phyloP scores from a whole-genome alignment of 305 asterid genomes.

The Lippia alba region DNA sequence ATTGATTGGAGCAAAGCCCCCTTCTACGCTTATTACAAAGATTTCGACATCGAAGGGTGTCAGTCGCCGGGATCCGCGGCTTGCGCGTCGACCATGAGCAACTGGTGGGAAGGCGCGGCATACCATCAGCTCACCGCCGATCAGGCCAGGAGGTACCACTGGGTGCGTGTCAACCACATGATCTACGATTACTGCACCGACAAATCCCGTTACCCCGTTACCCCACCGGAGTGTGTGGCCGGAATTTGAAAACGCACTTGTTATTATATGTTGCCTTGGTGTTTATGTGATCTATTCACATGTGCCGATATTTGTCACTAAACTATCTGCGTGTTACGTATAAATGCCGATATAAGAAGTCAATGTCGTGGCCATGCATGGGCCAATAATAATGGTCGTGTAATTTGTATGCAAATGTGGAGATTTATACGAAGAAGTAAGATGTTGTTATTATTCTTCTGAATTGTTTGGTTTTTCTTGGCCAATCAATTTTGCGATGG shows the following conservation, averaged over 20 bases:
- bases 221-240: conserved; percentile 69
- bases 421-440: conserved; percentile 7
- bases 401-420: background rate
- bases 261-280: no score
- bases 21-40: conserved; percentile 73
- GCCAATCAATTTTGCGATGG: conserved; percentile 6
- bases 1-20: conserved; percentile 84
- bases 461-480: background rate
- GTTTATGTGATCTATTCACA: no score
- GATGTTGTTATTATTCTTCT: conserved; percentile 3
- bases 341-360: background rate
- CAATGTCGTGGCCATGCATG: conserved; percentile 28
- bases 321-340: no score
- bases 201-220: conserved; percentile 47
- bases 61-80: conserved; percentile 56
- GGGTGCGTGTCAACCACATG: conserved; percentile 73
- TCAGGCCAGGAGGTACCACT: conserved; percentile 56
- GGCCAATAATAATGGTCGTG: conserved; percentile 41
- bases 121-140: conserved; percentile 52
- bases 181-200: conserved; percentile 81
- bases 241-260: conserved; percentile 44
- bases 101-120: conserved; percentile 79
- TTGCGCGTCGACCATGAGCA: conserved; percentile 51
- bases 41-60: conserved; percentile 78
- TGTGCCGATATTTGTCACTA: no score